Evolutionary conservation across 306 rosid species (phyloP).

Genomic region (Cicer pinnatifidum): DNA sequence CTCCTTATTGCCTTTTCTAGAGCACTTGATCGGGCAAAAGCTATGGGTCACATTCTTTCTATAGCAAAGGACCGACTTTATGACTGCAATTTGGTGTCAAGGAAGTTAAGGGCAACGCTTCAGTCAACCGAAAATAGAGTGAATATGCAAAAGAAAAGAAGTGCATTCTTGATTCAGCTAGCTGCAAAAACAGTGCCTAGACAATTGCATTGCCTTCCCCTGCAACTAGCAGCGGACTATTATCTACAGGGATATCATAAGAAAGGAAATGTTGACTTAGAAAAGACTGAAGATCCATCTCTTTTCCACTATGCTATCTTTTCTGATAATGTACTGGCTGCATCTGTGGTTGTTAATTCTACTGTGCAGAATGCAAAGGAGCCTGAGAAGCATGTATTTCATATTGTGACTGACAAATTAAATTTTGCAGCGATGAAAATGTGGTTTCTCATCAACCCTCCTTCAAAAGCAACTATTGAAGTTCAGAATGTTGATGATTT

Average conservation of each 20-base stretch:
- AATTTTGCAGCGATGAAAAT: slow-evolving; percentile 89
- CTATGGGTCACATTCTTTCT: slow-evolving; percentile 90
- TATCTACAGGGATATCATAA: slow-evolving; percentile 70
- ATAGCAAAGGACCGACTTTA: slow-evolving; percentile 82
- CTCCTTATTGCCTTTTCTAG: slow-evolving; percentile 54
- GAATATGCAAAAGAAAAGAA: slow-evolving; percentile 69
- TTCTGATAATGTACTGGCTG: slow-evolving; percentile 92
- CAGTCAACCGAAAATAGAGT: slow-evolving; percentile 86
- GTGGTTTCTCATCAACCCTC: slow-evolving; percentile 94
- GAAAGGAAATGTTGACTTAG: slow-evolving; percentile 54
- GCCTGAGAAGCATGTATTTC: slow-evolving; percentile 89
- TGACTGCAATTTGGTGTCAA: slow-evolving; percentile 70
- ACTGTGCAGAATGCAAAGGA: slow-evolving; percentile 81
- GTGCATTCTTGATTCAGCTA: slow-evolving; percentile 89
- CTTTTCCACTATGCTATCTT: slow-evolving; percentile 92
- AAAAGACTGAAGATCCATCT: slow-evolving; percentile 78
- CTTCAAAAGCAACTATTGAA: slow-evolving; percentile 70
- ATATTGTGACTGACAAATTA: slow-evolving; percentile 88
- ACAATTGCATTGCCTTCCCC: slow-evolving; percentile 87
- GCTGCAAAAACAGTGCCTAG: slow-evolving; percentile 94
- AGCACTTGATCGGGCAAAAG: slow-evolving; percentile 86
- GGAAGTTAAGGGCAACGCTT: slow-evolving; percentile 87
- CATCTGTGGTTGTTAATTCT: slow-evolving; percentile 96
- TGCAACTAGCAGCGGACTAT: slow-evolving; percentile 84
- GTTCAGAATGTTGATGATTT: slow-evolving; percentile 91